Percentiles rank a stretch among this genome's conserved stretches.
These are phyloP conservation scores for Ilyonectria robusta DNA, from an alignment of 2,329 filamentous ascomycete species.

Conservation along the genomic window DNA sequence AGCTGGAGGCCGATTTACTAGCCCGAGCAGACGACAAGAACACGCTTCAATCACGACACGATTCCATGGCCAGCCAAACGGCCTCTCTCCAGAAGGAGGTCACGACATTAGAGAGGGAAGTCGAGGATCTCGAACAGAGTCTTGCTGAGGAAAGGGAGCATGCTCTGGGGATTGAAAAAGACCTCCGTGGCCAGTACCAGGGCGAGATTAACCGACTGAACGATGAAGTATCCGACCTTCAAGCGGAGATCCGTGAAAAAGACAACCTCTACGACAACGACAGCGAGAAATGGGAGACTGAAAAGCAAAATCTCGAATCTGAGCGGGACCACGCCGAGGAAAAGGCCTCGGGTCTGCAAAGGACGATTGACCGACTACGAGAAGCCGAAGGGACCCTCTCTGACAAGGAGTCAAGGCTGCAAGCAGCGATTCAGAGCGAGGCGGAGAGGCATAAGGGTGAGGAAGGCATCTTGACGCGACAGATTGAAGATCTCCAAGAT, in stretches of 20 bases:
- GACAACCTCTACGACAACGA: constrained; percentile 80
- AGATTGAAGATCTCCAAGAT: constrained; percentile 81
- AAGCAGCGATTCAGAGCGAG: constrained; percentile 79
- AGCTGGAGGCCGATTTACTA: constrained; percentile 72
- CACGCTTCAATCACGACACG: constrained; percentile 77
- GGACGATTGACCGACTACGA: constrained; percentile 79
- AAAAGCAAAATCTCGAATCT: constrained; percentile 73
- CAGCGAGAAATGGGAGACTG: constrained; percentile 79
- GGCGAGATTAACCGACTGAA: constrained; percentile 66
- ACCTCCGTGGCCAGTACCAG: constrained; percentile 63
- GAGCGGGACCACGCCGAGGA: constrained; percentile 78
- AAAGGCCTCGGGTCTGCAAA: constrained; percentile 76
- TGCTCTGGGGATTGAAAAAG: constrained; percentile 72
- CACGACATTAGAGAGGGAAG: constrained; percentile 61
- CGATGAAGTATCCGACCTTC: constrained; percentile 73
- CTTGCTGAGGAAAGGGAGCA: constrained; percentile 70
- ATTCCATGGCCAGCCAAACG: constrained; percentile 76
- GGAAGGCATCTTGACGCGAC: constrained; percentile 77
- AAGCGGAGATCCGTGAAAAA: constrained; percentile 77
- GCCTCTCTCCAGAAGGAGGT: constrained; percentile 77
- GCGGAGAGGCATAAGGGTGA: constrained; percentile 80
- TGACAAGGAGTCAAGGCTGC: constrained; percentile 76
- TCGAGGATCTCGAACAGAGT: constrained; percentile 63
- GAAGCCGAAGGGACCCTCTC: constrained; percentile 77
- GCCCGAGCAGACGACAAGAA: constrained; percentile 76